Conservation (phyloP, 768 basidiomycete genomes). For the Tephrocybe sp. region DNA sequence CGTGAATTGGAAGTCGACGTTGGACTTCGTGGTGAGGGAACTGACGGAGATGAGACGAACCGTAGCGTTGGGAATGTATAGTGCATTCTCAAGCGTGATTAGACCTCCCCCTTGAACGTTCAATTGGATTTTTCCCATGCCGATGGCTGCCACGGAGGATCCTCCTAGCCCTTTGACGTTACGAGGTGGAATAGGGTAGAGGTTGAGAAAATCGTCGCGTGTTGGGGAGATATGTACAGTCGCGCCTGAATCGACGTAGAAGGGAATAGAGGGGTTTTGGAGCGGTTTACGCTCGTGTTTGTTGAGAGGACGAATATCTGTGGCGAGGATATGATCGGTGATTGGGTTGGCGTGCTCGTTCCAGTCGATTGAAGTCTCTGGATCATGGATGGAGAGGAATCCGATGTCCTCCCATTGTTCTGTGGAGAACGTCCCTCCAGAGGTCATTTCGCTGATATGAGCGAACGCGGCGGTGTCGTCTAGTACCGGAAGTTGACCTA, state of each 20-base stretch:
- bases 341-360: background rate
- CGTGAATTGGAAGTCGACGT: background rate
- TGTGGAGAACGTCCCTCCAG: too few relatives aligned
- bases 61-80: conserved; percentile 21
- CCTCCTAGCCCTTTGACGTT: conserved; percentile 26
- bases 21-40: background rate
- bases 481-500: background rate
- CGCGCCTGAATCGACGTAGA: conserved; percentile 27
- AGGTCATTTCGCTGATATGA: too few relatives aligned
- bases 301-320: background rate
- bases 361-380: background rate
- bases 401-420: background rate
- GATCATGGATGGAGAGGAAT: background rate
- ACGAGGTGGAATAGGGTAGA: conserved; percentile 20
- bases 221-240: conserved; percentile 23
- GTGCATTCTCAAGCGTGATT: conserved; percentile 15
- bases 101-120: conserved; percentile 12
- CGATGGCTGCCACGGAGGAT: conserved; percentile 20
- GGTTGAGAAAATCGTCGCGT: conserved; percentile 20
- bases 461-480: background rate
- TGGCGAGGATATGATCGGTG: background rate
- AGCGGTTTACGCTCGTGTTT: background rate
- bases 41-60: conserved; percentile 24
- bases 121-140: conserved; percentile 23
- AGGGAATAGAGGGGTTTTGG: background rate